These are phyloP conservation scores for carrot (Daucus carota) DNA, from an alignment of 129 eudicot genomes.

Conservation along the genomic window DNA sequence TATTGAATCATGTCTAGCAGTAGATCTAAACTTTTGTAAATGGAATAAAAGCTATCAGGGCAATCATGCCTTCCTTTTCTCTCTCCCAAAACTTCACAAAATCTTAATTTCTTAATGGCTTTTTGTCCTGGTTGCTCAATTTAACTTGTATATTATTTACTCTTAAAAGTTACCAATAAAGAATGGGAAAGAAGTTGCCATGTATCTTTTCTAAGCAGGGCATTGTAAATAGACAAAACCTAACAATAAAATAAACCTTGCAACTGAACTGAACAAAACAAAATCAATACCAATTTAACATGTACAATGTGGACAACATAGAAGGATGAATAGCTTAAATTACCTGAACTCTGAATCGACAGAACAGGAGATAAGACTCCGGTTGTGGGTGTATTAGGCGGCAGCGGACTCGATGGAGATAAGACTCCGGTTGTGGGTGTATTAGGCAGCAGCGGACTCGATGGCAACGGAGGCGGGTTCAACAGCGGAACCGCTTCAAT, in stretches of 20 bases:
- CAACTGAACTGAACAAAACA: background rate
- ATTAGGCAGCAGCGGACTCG: constrained; percentile 46
- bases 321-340: background rate
- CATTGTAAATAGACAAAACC: constrained; percentile 9
- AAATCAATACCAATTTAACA: constrained; percentile 8
- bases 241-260: background rate
- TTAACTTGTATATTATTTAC: constrained; percentile 18
- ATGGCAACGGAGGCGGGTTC: constrained; percentile 17
- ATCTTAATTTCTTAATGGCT: constrained; percentile 26
- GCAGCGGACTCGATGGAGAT: constrained; percentile 49
- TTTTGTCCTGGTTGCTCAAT: constrained; percentile 31
- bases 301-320: constrained; percentile 18
- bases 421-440: constrained; percentile 69
- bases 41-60: constrained; percentile 27
- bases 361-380: constrained; percentile 63
- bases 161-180: background rate
- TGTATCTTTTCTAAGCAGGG: background rate
- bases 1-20: constrained; percentile 15
- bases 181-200: background rate
- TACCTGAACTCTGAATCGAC: constrained; percentile 80
- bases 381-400: constrained; percentile 68
- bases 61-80: constrained; percentile 54
- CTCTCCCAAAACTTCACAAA: constrained; percentile 16
- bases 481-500: constrained; percentile 18
- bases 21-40: constrained; percentile 28